Evolutionary conservation across 345 rosid genomes (phyloP).

Genomic region (Corchorus capsularis): DNA sequence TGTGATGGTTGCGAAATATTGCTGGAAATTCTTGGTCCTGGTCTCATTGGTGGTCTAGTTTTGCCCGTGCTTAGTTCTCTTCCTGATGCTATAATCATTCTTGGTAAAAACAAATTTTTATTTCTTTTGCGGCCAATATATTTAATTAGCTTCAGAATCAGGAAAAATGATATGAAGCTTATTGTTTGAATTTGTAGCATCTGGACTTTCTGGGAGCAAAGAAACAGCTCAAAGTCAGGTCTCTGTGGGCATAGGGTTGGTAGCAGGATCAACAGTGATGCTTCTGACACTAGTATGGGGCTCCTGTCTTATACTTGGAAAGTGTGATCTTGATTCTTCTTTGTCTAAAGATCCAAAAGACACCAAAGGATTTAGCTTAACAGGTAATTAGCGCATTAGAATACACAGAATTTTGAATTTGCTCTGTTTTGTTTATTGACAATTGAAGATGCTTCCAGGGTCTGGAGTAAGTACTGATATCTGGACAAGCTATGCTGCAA

Average conservation of each 20-base stretch:
- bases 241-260: constrained; percentile 88
- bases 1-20: constrained; percentile 26
- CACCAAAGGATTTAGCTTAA: constrained; percentile 51
- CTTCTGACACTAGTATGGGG: constrained; percentile 89
- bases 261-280: constrained; percentile 91
- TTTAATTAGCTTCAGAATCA: not conserved
- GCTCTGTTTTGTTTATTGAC: not conserved
- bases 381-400: constrained; percentile 34
- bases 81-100: constrained; percentile 61
- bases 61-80: constrained; percentile 56
- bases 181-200: constrained; percentile 44
- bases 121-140: no score
- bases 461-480: constrained; percentile 41
- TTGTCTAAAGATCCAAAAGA: constrained; percentile 52
- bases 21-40: constrained; percentile 56
- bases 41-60: constrained; percentile 53
- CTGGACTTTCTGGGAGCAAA: constrained; percentile 78
- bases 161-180: not conserved
- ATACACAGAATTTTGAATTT: not conserved
- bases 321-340: constrained; percentile 53
- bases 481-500: constrained; percentile 47
- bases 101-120: constrained; percentile 26
- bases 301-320: constrained; percentile 71
- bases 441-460: constrained; percentile 18
- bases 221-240: constrained; percentile 82